Evolutionary conservation across 768 basidiomycete species (phyloP).

Genomic region (Cyclocybe cylindracea): DNA sequence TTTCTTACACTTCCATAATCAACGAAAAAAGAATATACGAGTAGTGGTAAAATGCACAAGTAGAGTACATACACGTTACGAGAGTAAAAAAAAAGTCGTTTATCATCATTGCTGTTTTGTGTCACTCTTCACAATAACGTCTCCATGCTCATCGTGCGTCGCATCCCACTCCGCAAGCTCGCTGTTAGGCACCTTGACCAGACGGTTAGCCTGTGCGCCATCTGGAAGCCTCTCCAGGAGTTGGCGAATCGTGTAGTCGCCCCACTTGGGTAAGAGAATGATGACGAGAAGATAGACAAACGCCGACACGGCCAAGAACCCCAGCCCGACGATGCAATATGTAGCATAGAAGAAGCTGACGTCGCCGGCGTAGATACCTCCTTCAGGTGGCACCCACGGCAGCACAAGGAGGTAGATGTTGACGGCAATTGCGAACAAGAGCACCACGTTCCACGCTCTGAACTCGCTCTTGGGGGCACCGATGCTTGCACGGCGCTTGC

Average conservation of each 20-base stretch:
- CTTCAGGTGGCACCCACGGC: constrained; percentile 41
- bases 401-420: constrained; percentile 40
- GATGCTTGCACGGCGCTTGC: constrained; percentile 29
- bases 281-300: constrained; percentile 36
- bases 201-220: constrained; percentile 28
- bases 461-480: constrained; percentile 35
- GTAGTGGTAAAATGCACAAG: constrained; percentile 16
- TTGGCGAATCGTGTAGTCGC: constrained; percentile 46
- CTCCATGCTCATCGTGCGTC: constrained; percentile 33
- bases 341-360: constrained; percentile 45
- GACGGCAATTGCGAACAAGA: constrained; percentile 35
- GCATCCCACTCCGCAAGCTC: constrained; percentile 35
- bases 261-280: constrained; percentile 39
- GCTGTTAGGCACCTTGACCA: constrained; percentile 31
- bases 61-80: constrained; percentile 9
- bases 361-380: constrained; percentile 38
- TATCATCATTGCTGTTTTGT: neutral
- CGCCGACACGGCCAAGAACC: constrained; percentile 32
- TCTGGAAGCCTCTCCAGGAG: constrained; percentile 42
- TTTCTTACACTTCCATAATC: neutral
- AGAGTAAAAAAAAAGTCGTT: neutral
- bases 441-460: constrained; percentile 36
- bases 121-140: constrained; percentile 17
- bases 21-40: no score
- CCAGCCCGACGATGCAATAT: constrained; percentile 39